These are phyloP conservation scores for Hymenoscyphus salicellus DNA, from an alignment of 2,329 filamentous ascomycete species.

Conservation along the genomic window DNA sequence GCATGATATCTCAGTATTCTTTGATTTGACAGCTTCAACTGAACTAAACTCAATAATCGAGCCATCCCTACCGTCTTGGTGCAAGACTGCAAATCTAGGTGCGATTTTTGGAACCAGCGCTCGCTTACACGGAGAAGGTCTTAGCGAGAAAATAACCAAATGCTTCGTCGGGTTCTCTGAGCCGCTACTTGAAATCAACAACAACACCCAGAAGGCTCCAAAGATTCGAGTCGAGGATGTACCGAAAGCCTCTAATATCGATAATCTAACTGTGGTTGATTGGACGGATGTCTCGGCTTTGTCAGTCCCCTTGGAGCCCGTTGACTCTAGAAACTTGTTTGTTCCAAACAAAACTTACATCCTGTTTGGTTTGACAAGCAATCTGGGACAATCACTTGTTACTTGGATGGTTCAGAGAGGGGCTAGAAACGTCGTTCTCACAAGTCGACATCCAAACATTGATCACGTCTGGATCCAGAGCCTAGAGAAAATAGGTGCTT, in stretches of 20 bases:
- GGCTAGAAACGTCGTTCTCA: slow-evolving; percentile 38
- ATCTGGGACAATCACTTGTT: slow-evolving; percentile 38
- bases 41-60: neutral
- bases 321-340: slow-evolving; percentile 11
- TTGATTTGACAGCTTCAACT: neutral
- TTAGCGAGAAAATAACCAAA: neutral
- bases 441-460: slow-evolving; percentile 39
- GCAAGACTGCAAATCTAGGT: neutral
- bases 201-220: neutral
- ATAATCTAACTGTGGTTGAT: slow-evolving; percentile 1
- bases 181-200: neutral
- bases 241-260: neutral
- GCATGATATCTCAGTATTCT: neutral
- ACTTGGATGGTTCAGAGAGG: slow-evolving; percentile 42
- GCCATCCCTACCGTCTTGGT: neutral
- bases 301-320: neutral
- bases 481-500: neutral
- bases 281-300: slow-evolving; percentile 28
- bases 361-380: slow-evolving; percentile 31
- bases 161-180: neutral
- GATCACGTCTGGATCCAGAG: neutral
- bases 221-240: neutral
- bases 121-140: neutral
- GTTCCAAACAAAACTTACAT: slow-evolving; percentile 33
- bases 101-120: neutral